Base-by-base conservation (phyloP, 2,329 filamentous ascomycete species). In the Fusarium domesticum region DNA sequence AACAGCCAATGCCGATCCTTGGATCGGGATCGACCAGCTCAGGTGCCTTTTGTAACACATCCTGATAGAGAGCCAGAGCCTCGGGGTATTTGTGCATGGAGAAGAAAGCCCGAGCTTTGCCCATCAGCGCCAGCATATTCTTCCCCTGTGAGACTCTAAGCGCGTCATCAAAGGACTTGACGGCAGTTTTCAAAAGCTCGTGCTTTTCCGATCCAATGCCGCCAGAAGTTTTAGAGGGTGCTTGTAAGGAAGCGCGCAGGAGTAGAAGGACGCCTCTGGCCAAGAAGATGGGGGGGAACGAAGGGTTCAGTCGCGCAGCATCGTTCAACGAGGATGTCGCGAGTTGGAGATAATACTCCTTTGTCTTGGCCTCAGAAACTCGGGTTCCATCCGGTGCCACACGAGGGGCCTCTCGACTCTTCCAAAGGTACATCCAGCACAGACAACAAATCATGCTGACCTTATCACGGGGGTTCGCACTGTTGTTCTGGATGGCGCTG, bases 141-240 rank as follows among this genome's bases (percentile, higher is more conserved):
- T 85, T 87, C 19, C 86, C 84, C 43, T 85, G 80, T 0, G 92
- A 96, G 6, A 87, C 83, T 52, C 89, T 84, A 39, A 93, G 83
- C 3, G 92, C 90, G 65, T 97, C 92, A 53, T 98, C 93, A 63
- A 98, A 98, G 50, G 88, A 89, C 68, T 96, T 96, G 50, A 92
- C 74, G 2, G 93, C 91, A 50, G 87, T 83, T 57, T 89, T 88
- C 50, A 96, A 70, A 31, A 90, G 83, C 56, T 96, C 90, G 39
- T 84, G 78, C 63, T 82, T 72, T 55, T 95, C 89, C 3, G 83
- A 80, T 54, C 91, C 86, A 32, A 84, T 73, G 15, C 80, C 81
- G 7, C 79, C 76, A 6, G 78, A 78, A 5, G 78, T 73, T 56
- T 88, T 89, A 2, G 87, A 80, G 1, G 87, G 89, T 1, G 83